Evolutionary conservation across 768 basidiomycete species (phyloP).

Genomic region (Amanita exitialis): DNA sequence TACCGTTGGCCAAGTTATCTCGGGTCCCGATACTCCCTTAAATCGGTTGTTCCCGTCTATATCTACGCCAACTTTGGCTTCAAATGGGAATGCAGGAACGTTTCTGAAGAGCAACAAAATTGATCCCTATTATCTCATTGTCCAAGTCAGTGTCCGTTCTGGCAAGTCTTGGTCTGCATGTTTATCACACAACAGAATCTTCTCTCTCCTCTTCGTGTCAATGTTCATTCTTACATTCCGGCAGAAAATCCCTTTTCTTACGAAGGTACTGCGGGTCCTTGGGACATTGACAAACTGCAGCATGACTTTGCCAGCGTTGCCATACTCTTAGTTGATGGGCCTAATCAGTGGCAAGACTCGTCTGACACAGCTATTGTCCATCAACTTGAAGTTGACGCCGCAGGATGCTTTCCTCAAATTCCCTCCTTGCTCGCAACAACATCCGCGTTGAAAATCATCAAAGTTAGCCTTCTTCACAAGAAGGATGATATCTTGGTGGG

Average conservation of each 20-base stretch:
- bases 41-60: conserved; percentile 10
- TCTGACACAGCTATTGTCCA: conserved; percentile 28
- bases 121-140: conserved; percentile 89
- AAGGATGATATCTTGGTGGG: conserved; percentile 75
- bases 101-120: conserved; percentile 56
- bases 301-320: conserved; percentile 51
- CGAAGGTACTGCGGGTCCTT: conserved; percentile 53
- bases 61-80: conserved; percentile 10
- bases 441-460: conserved; percentile 55
- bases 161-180: conserved; percentile 3
- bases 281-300: conserved; percentile 60
- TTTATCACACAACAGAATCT: conserved; percentile 37
- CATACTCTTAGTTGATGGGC: conserved; percentile 43
- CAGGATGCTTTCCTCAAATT: conserved; percentile 1
- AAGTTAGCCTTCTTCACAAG: conserved; percentile 70
- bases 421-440: conserved; percentile 12
- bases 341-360: conserved; percentile 13
- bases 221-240: conserved; percentile 51
- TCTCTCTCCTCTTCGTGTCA: conserved; percentile 57
- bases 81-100: conserved; percentile 12
- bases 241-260: conserved; percentile 55
- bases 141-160: conserved; percentile 41
- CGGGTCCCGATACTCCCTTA: conserved; percentile 23
- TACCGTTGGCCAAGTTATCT: conserved; percentile 42
- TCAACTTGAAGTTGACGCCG: conserved; percentile 22